Evolutionary conservation across 164 flowering plant genomes (phyloP).

Genomic region (Amborella trichopoda): DNA sequence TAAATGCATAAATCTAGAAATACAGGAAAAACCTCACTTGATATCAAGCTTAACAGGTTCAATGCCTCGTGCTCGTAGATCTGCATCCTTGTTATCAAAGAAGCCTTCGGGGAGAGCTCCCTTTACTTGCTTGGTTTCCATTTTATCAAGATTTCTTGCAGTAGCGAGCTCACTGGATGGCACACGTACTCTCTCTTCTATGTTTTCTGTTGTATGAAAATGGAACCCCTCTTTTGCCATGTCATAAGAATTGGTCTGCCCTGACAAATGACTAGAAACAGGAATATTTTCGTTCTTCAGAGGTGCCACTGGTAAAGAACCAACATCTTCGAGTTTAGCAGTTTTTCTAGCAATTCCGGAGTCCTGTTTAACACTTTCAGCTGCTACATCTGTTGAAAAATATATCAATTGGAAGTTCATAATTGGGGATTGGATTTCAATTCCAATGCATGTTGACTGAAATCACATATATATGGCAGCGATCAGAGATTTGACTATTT

Average conservation of each 20-base stretch:
- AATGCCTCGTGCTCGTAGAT: conserved; percentile 89
- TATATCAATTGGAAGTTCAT: too few species aligned
- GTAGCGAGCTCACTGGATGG: conserved; percentile 12
- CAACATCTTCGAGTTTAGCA: conserved; percentile 9
- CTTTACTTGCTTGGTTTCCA: conserved; percentile 42
- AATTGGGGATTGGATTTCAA: too few species aligned
- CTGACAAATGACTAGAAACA: conserved; percentile 8
- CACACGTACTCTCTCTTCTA: conserved; percentile 10
- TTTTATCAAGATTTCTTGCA: conserved; percentile 10
- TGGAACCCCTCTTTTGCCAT: conserved; percentile 10
- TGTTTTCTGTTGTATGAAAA: conserved; percentile 5
- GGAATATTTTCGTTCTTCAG: conserved; percentile 7
- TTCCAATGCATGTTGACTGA: too few species aligned
- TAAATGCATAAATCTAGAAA: too few species aligned
- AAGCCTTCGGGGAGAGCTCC: conserved; percentile 88
- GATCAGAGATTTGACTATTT: too few species aligned
- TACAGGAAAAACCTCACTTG: conserved; percentile 65
- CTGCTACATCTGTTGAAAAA: too few species aligned
- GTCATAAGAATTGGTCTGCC: conserved; percentile 4
- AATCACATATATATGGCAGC: too few species aligned
- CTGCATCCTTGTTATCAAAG: conserved; percentile 92
- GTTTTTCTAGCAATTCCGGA: too few species aligned
- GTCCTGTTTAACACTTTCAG: too few species aligned
- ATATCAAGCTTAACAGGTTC: conserved; percentile 72
- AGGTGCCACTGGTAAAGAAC: neutral